phyloP scores from a whole-genome alignment of 768 basidiomycete genomes.

The Fomitopsis serialis region DNA sequence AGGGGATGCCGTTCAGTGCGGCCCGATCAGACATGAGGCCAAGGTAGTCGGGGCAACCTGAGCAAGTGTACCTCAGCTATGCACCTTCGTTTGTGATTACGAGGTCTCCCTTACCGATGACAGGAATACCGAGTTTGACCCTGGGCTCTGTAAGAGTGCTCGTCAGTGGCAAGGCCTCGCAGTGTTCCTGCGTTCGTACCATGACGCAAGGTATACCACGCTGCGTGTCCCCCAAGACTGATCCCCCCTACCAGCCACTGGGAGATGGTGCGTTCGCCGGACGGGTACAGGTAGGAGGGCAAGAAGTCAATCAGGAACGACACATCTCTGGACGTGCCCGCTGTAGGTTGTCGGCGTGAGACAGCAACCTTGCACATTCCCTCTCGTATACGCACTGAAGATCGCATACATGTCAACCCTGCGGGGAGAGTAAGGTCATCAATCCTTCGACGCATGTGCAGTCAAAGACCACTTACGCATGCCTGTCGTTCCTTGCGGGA shows the following conservation, averaged over 20 bases:
- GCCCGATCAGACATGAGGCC: slow-evolving; percentile 57
- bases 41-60: slow-evolving; percentile 66
- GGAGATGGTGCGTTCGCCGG: slow-evolving; percentile 50
- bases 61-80: slow-evolving; percentile 32
- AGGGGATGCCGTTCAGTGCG: slow-evolving; percentile 31
- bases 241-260: slow-evolving; percentile 73
- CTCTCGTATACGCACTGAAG: slow-evolving; percentile 28
- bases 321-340: slow-evolving; percentile 69
- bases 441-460: no score
- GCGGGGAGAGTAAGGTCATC: slow-evolving; percentile 6
- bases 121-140: slow-evolving; percentile 37
- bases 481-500: slow-evolving; percentile 28
- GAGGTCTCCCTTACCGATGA: slow-evolving; percentile 20
- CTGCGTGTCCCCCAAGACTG: slow-evolving; percentile 80
- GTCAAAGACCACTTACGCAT: slow-evolving; percentile 30
- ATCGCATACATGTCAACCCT: slow-evolving; percentile 46
- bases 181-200: no score
- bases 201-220: slow-evolving; percentile 63
- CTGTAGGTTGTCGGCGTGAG: slow-evolving; percentile 18
- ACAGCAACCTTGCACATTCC: background rate
- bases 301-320: slow-evolving; percentile 80
- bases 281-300: slow-evolving; percentile 67
- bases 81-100: background rate
- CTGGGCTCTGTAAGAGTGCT: slow-evolving; percentile 34
- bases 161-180: no score